Evolutionary conservation across 371 early-diverging fungal genomes (phyloP).

Genomic region (Mortierella sp.): DNA sequence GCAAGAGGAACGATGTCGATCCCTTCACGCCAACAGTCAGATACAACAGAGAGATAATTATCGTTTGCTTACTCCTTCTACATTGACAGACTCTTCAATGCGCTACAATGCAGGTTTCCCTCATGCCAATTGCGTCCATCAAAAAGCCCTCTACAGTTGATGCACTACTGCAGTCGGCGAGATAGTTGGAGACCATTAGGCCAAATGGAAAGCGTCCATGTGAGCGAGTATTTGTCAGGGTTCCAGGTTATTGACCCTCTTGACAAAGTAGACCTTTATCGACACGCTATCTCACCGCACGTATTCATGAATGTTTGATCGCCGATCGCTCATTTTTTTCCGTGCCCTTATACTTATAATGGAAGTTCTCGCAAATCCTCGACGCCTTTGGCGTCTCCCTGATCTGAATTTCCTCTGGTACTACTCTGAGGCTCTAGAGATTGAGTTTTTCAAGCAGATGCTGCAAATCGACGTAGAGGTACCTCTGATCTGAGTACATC

Average conservation of each 20-base stretch:
- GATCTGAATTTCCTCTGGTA: neutral
- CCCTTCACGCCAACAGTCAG: constrained; percentile 19
- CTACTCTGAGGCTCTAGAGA: constrained; percentile 10
- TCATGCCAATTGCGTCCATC: constrained; percentile 24
- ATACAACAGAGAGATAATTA: constrained; percentile 1
- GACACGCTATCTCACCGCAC: constrained; percentile 25
- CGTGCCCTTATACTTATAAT: neutral
- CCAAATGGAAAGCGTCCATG: constrained; percentile 16
- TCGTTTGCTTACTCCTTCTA: neutral
- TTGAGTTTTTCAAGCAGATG: constrained; percentile 20
- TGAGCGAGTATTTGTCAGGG: constrained; percentile 18
- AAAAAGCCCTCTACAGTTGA: constrained; percentile 20
- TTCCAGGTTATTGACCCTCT: constrained; percentile 18
- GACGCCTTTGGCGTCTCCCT: no score
- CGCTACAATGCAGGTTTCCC: no score
- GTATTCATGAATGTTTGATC: constrained; percentile 4
- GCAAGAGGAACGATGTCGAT: constrained; percentile 19
- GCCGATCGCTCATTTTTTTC: constrained; percentile 1
- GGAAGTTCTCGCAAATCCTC: no score
- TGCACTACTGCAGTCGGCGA: constrained; percentile 19
- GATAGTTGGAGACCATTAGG: constrained; percentile 20
- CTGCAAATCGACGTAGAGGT: constrained; percentile 10
- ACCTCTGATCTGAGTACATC: constrained; percentile 15
- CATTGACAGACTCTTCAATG: constrained; percentile 7
- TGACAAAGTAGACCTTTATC: constrained; percentile 15